Conservation (phyloP, 176 grass and related monocot species). For the Lolium multiflorum region DNA sequence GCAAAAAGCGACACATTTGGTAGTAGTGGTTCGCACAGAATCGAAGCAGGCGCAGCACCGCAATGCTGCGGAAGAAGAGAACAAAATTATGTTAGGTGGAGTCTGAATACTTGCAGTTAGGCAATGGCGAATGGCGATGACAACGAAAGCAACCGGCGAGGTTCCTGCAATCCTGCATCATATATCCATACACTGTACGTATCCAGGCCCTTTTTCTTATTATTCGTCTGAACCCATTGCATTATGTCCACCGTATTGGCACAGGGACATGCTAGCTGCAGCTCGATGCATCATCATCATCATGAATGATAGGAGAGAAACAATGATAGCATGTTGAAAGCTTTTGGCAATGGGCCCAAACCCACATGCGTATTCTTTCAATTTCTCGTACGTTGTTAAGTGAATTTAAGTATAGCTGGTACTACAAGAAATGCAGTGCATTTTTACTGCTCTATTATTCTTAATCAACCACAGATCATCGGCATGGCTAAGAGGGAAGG, state of each 20-base stretch:
- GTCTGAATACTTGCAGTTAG: neutral
- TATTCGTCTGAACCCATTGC: too few relatives aligned
- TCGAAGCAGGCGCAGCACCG: neutral
- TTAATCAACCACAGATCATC: neutral
- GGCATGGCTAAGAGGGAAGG: neutral
- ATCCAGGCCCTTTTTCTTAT: too few relatives aligned
- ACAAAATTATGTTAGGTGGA: slow-evolving; percentile 31
- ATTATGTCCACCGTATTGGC: neutral
- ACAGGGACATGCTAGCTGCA: neutral
- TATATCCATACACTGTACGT: too few relatives aligned
- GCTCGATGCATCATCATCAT: neutral
- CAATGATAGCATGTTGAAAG: neutral
- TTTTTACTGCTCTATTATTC: neutral
- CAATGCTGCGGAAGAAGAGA: slow-evolving; percentile 6
- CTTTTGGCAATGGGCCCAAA: neutral
- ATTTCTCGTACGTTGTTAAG: too few relatives aligned
- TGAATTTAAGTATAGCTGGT: too few relatives aligned
- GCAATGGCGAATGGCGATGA: neutral
- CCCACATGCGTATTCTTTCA: neutral
- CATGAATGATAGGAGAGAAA: neutral
- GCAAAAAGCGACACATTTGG: neutral
- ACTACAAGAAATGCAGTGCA: too few relatives aligned
- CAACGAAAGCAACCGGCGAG: too few relatives aligned
- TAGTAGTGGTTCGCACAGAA: neutral
- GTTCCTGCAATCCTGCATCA: neutral